Evolutionary conservation across 495 filamentous ascomycete genomes (phyloP).

Genomic region (Mytilinidion resinicola): DNA sequence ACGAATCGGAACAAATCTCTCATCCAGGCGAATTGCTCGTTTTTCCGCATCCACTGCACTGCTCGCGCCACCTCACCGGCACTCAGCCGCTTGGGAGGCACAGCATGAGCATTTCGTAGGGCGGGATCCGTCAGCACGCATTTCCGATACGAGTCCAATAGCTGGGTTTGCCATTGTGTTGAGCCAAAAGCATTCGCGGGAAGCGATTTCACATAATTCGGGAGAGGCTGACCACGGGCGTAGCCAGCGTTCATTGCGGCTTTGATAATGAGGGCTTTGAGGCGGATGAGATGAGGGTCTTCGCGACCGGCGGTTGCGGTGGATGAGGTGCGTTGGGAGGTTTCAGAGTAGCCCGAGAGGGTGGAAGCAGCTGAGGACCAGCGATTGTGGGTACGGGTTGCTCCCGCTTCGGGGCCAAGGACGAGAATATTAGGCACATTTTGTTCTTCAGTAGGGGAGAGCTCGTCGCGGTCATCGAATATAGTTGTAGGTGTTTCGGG

Average conservation of each 20-base stretch:
- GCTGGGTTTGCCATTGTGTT: slow-evolving; percentile 56
- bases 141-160: slow-evolving; percentile 72
- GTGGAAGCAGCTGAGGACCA: slow-evolving; percentile 72
- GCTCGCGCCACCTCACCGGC: slow-evolving; percentile 69
- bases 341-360: slow-evolving; percentile 61
- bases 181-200: slow-evolving; percentile 72
- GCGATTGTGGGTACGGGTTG: slow-evolving; percentile 31
- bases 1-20: slow-evolving; percentile 76
- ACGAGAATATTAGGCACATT: slow-evolving; percentile 78
- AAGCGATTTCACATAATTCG: slow-evolving; percentile 66
- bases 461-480: slow-evolving; percentile 73
- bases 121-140: slow-evolving; percentile 63
- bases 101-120: slow-evolving; percentile 48
- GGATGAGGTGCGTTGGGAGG: slow-evolving; percentile 42
- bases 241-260: slow-evolving; percentile 77
- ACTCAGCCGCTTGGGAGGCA: slow-evolving; percentile 52
- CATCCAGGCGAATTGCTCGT: slow-evolving; percentile 64
- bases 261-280: slow-evolving; percentile 71
- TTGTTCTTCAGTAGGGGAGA: slow-evolving; percentile 69
- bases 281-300: slow-evolving; percentile 64
- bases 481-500: slow-evolving; percentile 90
- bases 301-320: slow-evolving; percentile 63
- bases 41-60: slow-evolving; percentile 64
- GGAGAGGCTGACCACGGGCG: slow-evolving; percentile 49
- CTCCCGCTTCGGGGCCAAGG: slow-evolving; percentile 53